Conservation (phyloP, 2,329 filamentous ascomycete genomes). For the Aspergillus hortae region DNA sequence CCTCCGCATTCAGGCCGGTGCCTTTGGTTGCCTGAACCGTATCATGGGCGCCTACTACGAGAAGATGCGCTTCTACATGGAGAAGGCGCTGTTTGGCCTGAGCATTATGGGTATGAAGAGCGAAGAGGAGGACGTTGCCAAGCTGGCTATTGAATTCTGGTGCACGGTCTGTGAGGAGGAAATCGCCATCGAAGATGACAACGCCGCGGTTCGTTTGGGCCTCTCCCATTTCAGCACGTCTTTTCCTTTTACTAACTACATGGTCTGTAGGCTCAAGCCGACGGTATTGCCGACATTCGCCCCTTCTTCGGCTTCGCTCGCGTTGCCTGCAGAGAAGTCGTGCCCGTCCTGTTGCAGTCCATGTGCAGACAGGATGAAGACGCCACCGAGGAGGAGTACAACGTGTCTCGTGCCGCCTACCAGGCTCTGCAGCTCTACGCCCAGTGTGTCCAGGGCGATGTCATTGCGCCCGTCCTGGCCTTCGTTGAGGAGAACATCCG, state of each 20-base stretch:
- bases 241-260: background rate
- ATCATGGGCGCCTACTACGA: conserved; percentile 99
- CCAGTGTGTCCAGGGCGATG: conserved; percentile 79
- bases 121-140: conserved; percentile 94
- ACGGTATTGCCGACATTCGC: conserved; percentile 78
- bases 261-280: conserved; percentile 51
- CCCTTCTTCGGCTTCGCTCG: conserved; percentile 95
- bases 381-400: conserved; percentile 95
- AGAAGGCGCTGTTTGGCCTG: conserved; percentile 95
- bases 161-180: conserved; percentile 99
- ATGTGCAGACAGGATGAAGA: conserved; percentile 98
- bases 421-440: conserved; percentile 95
- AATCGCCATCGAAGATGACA: conserved; percentile 96
- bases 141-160: conserved; percentile 98
- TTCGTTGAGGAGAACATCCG: conserved; percentile 93
- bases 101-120: conserved; percentile 99
- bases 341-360: conserved; percentile 82
- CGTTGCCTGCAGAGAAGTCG: conserved; percentile 88
- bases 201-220: conserved; percentile 61
- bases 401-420: conserved; percentile 89
- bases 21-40: conserved; percentile 94
- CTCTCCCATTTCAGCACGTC: background rate
- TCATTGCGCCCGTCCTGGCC: conserved; percentile 79
- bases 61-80: conserved; percentile 99
- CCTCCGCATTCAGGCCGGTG: conserved; percentile 85